phyloP scores from a whole-genome alignment of 2,329 filamentous ascomycete genomes.

The Cladosporium sphaerospermum region DNA sequence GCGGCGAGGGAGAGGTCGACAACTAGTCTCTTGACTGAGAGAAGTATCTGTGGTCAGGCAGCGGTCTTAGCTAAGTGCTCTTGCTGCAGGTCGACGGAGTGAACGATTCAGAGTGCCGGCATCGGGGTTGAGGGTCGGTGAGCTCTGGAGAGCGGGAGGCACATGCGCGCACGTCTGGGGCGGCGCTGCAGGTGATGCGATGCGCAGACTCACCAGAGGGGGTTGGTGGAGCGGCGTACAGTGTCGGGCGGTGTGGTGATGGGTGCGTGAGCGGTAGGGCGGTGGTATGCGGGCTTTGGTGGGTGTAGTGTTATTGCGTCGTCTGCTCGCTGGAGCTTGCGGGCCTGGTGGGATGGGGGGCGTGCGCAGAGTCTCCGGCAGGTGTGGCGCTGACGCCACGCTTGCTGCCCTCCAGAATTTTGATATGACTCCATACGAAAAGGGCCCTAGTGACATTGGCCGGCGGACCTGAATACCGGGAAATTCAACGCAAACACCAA shows the following conservation, averaged over 20 bases:
- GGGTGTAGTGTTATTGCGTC: constrained; percentile 10
- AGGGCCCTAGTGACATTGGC: background rate
- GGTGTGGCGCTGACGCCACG: background rate
- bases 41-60: background rate
- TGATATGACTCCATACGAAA: constrained; percentile 11
- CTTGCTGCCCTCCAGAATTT: constrained; percentile 9
- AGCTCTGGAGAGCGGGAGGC: constrained; percentile 2
- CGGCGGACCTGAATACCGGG: background rate
- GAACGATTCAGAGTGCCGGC: background rate
- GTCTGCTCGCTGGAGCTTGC: constrained; percentile 7
- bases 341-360: constrained; percentile 5
- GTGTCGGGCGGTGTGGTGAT: background rate
- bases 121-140: constrained; percentile 7
- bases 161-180: constrained; percentile 3
- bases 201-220: constrained; percentile 4
- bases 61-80: constrained; percentile 2
- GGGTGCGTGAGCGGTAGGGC: background rate
- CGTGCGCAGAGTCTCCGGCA: background rate
- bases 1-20: constrained; percentile 6
- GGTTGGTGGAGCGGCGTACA: background rate
- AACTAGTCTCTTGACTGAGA: background rate
- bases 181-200: background rate
- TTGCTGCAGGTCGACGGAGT: background rate
- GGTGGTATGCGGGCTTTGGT: background rate
- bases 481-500: background rate